Evolutionary conservation across 2,329 filamentous ascomycete species (phyloP).

Genomic region (Stemphylium beticola): DNA sequence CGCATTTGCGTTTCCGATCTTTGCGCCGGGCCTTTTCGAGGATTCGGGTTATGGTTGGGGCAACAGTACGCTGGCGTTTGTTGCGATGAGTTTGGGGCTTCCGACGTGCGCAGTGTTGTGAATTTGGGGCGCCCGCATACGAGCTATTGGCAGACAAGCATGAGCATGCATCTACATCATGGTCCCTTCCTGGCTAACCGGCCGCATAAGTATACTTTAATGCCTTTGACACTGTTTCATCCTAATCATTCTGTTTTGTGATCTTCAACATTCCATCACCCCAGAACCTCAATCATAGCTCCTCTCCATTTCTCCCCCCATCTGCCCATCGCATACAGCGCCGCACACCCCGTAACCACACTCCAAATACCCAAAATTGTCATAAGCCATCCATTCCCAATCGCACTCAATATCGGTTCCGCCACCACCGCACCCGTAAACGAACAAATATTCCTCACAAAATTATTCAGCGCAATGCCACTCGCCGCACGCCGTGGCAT

Average conservation of each 20-base stretch:
- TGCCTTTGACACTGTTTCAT: not conserved
- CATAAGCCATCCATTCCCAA: constrained; percentile 51
- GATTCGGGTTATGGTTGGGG: too few relatives aligned
- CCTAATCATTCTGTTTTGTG: not conserved
- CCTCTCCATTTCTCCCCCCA: constrained; percentile 69
- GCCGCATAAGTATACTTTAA: too few relatives aligned
- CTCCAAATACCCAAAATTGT: constrained; percentile 53
- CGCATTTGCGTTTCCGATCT: too few relatives aligned
- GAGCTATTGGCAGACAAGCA: too few relatives aligned
- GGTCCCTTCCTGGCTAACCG: too few relatives aligned
- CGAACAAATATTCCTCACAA: constrained; percentile 47
- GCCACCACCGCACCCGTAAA: constrained; percentile 47
- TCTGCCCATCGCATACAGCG: constrained; percentile 66
- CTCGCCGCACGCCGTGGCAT: constrained; percentile 45
- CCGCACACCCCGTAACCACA: constrained; percentile 54
- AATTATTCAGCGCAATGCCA: constrained; percentile 51
- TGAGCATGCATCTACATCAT: too few relatives aligned
- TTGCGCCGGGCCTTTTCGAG: too few relatives aligned
- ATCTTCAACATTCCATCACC: constrained; percentile 4
- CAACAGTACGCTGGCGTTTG: too few relatives aligned
- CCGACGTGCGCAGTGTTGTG: too few relatives aligned
- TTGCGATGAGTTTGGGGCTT: too few relatives aligned
- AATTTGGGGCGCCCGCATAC: too few relatives aligned
- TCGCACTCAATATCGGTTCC: constrained; percentile 42
- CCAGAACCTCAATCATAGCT: constrained; percentile 60